Evolutionary conservation across 2,329 filamentous ascomycete genomes (phyloP), one percentile per base, ranked within the genome.

Genomic region (Colletotrichum chrysophilum): DNA sequence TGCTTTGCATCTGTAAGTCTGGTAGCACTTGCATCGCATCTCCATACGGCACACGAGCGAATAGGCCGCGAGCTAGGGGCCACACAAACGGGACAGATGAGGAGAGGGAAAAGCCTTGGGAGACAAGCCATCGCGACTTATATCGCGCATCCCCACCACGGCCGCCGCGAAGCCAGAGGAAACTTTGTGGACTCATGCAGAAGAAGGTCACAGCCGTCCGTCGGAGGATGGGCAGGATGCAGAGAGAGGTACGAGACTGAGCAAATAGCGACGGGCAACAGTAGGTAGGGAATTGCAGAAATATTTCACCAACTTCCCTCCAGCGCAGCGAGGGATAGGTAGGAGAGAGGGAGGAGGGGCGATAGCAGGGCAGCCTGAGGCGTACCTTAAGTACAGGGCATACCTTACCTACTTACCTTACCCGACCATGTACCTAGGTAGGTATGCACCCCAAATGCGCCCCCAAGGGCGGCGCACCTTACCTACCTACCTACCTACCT

Each of bases 71-170:
- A 36, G 24, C 18, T 61, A 43, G 34, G 48, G n/a, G 30, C 56
- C 43, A 64, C 43, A 56, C 56, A 74, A 62, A 66, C 69, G 48
- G 48, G 56, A 26, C 56, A 70, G 30, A 73, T 32, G 24, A 43
- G 14, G 30, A 56, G 65, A 71, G 43, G 38, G 16, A 36, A 62
- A 36, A 28, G 28, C 7, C 26, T 62, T 62, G 58, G 30, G 60
- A 61, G 38, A 14, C 21, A 60, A 66, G 64, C 80, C 81, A n/a
- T 48, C 38, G 38, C 38, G 80, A 81, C 77, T 80, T 80, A 83
- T 83, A 83, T 83, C 82, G 82, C 81, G 82, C 82, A 83, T 79
- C 81, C 78, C 82, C 82, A 83, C 82, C 78, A 67, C n/a, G 66
- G 21, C 52, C 52, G 68, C 38, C 24, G 61, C 71, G 61, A 30